Evolutionary conservation across 2,329 filamentous ascomycete species (phyloP).

Genomic region (Xylaria sp.): DNA sequence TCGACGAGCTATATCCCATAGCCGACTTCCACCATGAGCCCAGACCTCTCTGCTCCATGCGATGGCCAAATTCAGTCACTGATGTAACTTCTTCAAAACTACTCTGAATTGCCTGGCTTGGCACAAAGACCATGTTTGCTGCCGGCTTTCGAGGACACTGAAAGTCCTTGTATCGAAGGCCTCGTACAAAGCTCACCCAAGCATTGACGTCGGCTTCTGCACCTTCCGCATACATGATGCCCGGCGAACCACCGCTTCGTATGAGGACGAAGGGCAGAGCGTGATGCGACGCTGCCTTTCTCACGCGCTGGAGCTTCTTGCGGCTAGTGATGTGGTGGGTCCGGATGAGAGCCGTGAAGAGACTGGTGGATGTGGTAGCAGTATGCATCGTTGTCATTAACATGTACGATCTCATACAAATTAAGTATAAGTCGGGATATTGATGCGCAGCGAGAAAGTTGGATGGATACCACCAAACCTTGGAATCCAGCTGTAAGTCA

Average conservation of each 20-base stretch:
- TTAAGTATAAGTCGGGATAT: not conserved
- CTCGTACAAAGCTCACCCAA: slow-evolving; percentile 74
- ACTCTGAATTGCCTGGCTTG: slow-evolving; percentile 23
- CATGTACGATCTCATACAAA: not conserved
- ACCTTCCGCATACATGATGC: slow-evolving; percentile 82
- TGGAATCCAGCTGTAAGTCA: too few species aligned
- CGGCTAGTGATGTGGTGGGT: slow-evolving; percentile 85
- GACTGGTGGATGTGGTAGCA: slow-evolving; percentile 19
- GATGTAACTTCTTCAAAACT: slow-evolving; percentile 68
- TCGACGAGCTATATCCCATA: slow-evolving; percentile 64
- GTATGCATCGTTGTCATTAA: slow-evolving; percentile 19
- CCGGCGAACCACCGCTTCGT: slow-evolving; percentile 74
- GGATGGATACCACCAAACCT: too few species aligned
- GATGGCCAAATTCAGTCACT: slow-evolving; percentile 70
- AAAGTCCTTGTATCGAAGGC: slow-evolving; percentile 77
- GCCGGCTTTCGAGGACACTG: slow-evolving; percentile 68
- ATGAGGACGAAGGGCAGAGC: slow-evolving; percentile 72
- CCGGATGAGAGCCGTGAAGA: slow-evolving; percentile 70
- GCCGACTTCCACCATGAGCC: slow-evolving; percentile 73
- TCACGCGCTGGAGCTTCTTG: slow-evolving; percentile 72
- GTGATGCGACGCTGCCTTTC: slow-evolving; percentile 70
- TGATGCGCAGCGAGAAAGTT: too few species aligned
- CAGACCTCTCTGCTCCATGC: slow-evolving; percentile 70
- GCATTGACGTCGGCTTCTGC: slow-evolving; percentile 60
- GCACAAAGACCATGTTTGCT: slow-evolving; percentile 31